Evolutionary conservation across 2,329 filamentous ascomycete genomes (phyloP).

Genomic region (Chaetothyriales sp.): DNA sequence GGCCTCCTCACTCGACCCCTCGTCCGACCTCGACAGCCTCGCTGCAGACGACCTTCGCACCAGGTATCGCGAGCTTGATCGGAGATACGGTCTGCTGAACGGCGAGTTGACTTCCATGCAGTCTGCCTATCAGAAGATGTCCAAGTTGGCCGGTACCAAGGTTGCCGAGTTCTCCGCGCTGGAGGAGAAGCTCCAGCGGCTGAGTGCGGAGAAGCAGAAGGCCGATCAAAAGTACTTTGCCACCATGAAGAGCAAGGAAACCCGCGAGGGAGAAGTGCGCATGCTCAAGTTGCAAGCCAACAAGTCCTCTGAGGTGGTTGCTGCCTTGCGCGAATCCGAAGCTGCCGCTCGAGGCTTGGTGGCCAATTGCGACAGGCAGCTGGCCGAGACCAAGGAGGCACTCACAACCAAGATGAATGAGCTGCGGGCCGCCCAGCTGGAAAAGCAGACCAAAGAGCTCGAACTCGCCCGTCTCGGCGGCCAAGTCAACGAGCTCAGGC

Average conservation of each 20-base stretch:
- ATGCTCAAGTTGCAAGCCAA: conserved; percentile 67
- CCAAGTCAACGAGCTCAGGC: conserved; percentile 65
- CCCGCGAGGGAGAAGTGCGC: conserved; percentile 65
- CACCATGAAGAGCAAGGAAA: conserved; percentile 85
- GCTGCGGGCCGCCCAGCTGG: conserved; percentile 60
- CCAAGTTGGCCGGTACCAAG: conserved; percentile 73
- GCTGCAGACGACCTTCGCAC: conserved; percentile 57
- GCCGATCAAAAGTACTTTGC: conserved; percentile 97
- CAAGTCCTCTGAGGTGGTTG: conserved; percentile 86
- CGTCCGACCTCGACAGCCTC: conserved; percentile 26
- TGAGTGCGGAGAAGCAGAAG: conserved; percentile 82
- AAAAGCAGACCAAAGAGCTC: conserved; percentile 55
- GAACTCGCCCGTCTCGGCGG: conserved; percentile 50
- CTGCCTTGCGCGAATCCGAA: conserved; percentile 84
- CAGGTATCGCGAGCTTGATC: conserved; percentile 61
- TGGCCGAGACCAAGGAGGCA: conserved; percentile 67
- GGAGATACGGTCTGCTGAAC: conserved; percentile 71
- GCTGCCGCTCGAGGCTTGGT: conserved; percentile 60
- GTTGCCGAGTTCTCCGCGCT: conserved; percentile 59
- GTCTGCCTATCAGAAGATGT: conserved; percentile 78
- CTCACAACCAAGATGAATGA: conserved; percentile 58
- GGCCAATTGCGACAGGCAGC: conserved; percentile 79
- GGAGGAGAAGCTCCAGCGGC: conserved; percentile 62
- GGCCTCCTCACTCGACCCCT: conserved; percentile 13
- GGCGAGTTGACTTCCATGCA: conserved; percentile 82